phyloP scores from a whole-genome alignment of 495 filamentous ascomycete species.

The Lophiostoma macrostomum region DNA sequence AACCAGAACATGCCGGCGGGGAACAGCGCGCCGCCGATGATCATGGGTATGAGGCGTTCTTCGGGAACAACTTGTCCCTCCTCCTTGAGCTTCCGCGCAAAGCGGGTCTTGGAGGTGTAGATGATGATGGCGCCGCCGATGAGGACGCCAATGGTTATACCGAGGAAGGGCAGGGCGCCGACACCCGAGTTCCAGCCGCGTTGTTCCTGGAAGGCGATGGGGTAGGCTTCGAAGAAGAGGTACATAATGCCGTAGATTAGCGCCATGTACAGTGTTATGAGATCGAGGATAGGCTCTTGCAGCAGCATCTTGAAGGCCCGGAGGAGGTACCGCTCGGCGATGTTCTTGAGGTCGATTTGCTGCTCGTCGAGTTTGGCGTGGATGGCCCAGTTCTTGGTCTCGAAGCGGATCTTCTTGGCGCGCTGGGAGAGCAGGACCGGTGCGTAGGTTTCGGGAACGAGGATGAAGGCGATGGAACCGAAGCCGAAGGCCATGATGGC shows the following conservation, averaged over 20 bases:
- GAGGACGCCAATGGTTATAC: conserved; percentile 16
- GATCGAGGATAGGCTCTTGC: conserved; percentile 59
- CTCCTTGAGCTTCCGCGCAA: conserved; percentile 14
- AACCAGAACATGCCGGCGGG: conserved; percentile 40
- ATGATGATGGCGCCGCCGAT: conserved; percentile 21
- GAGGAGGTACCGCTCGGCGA: conserved; percentile 52
- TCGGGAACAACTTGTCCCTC: conserved; percentile 36
- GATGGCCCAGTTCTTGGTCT: too few species aligned
- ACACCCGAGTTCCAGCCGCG: conserved; percentile 37
- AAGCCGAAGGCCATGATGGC: conserved; percentile 53
- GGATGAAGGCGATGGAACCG: too few species aligned
- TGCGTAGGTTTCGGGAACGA: too few species aligned
- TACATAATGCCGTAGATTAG: conserved; percentile 42
- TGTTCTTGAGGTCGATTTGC: too few species aligned
- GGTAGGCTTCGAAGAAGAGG: conserved; percentile 41
- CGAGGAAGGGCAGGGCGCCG: conserved; percentile 38
- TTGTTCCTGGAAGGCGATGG: conserved; percentile 35
- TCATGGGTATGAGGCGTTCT: conserved; percentile 40
- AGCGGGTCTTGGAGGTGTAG: conserved; percentile 24
- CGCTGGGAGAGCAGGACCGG: too few species aligned
- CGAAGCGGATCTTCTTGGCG: too few species aligned
- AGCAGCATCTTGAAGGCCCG: conserved; percentile 61
- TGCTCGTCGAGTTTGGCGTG: too few species aligned
- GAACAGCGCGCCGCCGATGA: conserved; percentile 35
- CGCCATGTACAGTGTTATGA: conserved; percentile 46